These are phyloP conservation scores for Cystoderma amianthinum DNA, from an alignment of 768 basidiomycete species.

Conservation along the genomic window DNA sequence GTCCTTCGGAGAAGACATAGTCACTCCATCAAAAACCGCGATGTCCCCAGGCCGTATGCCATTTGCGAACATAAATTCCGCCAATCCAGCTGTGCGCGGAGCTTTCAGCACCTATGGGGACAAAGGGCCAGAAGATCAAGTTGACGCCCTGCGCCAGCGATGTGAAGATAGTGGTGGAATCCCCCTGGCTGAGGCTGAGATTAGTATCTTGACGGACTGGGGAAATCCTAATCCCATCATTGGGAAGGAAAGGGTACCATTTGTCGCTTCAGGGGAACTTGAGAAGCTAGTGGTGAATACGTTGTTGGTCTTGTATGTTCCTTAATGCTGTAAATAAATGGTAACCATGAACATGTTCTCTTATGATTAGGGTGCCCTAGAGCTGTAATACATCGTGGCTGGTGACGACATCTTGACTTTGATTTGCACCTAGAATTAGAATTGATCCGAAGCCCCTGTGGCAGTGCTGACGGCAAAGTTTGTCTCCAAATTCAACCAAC, in stretches of 20 bases:
- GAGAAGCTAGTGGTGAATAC: conserved; percentile 74
- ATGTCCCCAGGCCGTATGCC: conserved; percentile 15
- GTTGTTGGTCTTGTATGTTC: conserved; percentile 65
- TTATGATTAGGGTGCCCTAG: no score
- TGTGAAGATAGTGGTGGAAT: conserved; percentile 69
- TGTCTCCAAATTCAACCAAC: no score
- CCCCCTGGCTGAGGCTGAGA: conserved; percentile 53
- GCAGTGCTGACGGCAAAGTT: no score
- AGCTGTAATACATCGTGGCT: no score
- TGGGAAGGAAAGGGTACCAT: conserved; percentile 63
- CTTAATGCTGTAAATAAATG: conserved; percentile 14
- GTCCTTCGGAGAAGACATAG: conserved; percentile 38
- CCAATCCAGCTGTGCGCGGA: conserved; percentile 31
- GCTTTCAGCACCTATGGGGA: conserved; percentile 40
- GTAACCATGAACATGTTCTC: no score
- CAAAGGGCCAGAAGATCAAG: conserved; percentile 24
- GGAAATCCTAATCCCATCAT: conserved; percentile 31
- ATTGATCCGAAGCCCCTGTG: no score
- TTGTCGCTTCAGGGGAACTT: conserved; percentile 58
- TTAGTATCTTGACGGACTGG: conserved; percentile 52
- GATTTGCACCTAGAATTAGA: no score
- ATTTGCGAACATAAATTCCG: conserved; percentile 10
- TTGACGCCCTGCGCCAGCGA: conserved; percentile 35
- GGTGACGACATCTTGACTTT: no score
- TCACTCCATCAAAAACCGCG: conserved; percentile 8